Percentiles rank a stretch among this genome's conserved stretches.
Evolutionary conservation across 2,329 filamentous ascomycete genomes (phyloP).

Genomic region (Zelopaecilomyces penicillatus): DNA sequence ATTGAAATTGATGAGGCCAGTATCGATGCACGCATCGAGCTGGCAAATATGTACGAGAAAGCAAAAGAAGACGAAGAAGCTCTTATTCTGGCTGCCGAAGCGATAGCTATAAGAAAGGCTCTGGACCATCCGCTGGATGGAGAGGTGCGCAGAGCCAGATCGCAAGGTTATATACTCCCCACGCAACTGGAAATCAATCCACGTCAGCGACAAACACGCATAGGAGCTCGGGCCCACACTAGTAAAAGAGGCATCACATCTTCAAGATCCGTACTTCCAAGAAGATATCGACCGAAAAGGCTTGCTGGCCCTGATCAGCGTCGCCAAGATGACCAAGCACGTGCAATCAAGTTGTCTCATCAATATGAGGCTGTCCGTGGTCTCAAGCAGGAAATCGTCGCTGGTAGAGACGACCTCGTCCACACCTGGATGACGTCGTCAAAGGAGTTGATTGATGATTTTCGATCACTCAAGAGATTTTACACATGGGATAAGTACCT

Average conservation of each 20-base stretch:
- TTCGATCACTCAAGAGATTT: constrained; percentile 54
- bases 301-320: constrained; percentile 37
- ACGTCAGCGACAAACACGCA: too few relatives aligned
- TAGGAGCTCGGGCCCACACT: too few relatives aligned
- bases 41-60: constrained; percentile 79
- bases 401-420: constrained; percentile 35
- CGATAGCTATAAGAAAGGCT: constrained; percentile 54
- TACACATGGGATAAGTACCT: constrained; percentile 61
- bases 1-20: constrained; percentile 63
- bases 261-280: constrained; percentile 23
- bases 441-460: constrained; percentile 53
- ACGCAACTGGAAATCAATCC: too few relatives aligned
- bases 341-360: constrained; percentile 28
- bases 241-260: too few relatives aligned
- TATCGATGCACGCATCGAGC: constrained; percentile 67
- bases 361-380: constrained; percentile 38
- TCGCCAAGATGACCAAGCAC: constrained; percentile 35
- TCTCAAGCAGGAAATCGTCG: constrained; percentile 33
- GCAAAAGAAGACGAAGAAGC: constrained; percentile 67
- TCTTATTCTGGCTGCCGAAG: constrained; percentile 67
- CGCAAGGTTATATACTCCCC: too few relatives aligned
- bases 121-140: constrained; percentile 22
- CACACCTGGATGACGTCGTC: constrained; percentile 50
- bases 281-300: constrained; percentile 37
- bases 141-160: constrained; percentile 11